These are phyloP conservation scores for Butyriboletus pseudospeciosus DNA, from an alignment of 1,284 basidiomycete genomes.

Conservation along the genomic window DNA sequence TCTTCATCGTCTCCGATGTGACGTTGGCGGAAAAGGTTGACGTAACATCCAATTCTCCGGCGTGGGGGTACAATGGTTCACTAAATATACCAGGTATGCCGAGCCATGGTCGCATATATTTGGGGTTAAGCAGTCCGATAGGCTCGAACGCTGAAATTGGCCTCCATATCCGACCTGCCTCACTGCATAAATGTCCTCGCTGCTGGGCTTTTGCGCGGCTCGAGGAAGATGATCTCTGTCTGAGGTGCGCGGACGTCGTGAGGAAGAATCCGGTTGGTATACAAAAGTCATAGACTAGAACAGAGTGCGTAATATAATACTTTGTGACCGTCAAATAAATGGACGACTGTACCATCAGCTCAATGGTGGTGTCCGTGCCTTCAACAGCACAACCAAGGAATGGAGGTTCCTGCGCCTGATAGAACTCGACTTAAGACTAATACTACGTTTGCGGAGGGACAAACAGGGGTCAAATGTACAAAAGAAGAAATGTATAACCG, in stretches of 20 bases:
- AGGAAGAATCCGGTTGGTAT: constrained; percentile 6
- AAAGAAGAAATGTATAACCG: constrained; percentile 1
- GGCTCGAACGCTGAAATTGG: constrained; percentile 16
- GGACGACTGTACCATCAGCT: no score
- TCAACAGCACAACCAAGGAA: not conserved
- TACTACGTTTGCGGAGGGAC: no score
- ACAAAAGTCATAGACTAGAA: not conserved
- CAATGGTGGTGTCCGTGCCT: not conserved
- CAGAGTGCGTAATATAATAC: not conserved
- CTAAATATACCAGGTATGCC: constrained; percentile 43
- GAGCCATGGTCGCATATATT: not conserved
- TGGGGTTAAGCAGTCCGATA: not conserved
- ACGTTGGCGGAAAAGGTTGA: constrained; percentile 43
- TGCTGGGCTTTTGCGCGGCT: constrained; percentile 32
- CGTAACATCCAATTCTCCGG: constrained; percentile 33
- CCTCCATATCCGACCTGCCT: constrained; percentile 24
- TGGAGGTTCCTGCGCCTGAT: not conserved
- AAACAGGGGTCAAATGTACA: constrained; percentile 6
- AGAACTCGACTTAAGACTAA: no score
- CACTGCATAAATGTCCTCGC: constrained; percentile 28
- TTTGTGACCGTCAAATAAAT: no score
- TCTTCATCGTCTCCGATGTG: constrained; percentile 77
- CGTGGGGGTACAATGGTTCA: constrained; percentile 48
- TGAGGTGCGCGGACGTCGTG: constrained; percentile 26
- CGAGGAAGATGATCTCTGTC: constrained; percentile 23